These are phyloP conservation scores for Ganoderma sinense DNA, from an alignment of 1,284 basidiomycete species.

Conservation along the genomic window DNA sequence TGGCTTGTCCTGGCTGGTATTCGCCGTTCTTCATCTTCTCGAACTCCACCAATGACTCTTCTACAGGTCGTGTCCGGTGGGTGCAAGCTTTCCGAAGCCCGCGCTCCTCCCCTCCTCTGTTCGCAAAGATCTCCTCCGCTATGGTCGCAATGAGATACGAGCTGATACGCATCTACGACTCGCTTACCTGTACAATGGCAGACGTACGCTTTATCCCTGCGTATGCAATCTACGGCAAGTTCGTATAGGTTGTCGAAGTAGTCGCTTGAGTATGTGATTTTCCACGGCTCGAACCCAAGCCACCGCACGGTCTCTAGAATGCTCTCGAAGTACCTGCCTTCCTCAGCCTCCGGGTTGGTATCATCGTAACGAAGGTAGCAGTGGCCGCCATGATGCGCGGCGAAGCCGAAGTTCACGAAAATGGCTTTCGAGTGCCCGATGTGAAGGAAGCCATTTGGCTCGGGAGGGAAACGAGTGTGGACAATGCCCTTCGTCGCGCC, in stretches of 20 bases:
- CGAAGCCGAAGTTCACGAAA: conserved; percentile 98
- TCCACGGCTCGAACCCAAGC: conserved; percentile 98
- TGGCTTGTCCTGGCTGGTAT: conserved; percentile 91
- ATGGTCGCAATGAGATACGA: conserved; percentile 6
- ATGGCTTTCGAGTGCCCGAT: conserved; percentile 99
- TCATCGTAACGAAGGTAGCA: conserved; percentile 98
- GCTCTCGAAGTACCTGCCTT: conserved; percentile 95
- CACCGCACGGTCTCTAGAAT: conserved; percentile 96
- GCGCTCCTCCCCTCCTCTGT: conserved; percentile 84
- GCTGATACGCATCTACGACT: not conserved
- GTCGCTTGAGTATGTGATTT: conserved; percentile 99
- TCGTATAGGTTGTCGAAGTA: conserved; percentile 93
- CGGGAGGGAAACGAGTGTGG: conserved; percentile 97
- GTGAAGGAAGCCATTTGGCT: conserved; percentile 97
- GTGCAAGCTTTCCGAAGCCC: conserved; percentile 88
- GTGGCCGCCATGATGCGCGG: conserved; percentile 89
- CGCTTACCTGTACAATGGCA: conserved; percentile 90
- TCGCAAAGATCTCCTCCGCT: conserved; percentile 93
- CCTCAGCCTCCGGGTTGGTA: conserved; percentile 98
- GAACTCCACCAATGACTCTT: conserved; percentile 90
- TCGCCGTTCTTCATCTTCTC: conserved; percentile 93
- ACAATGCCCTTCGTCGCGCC: conserved; percentile 85
- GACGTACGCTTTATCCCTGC: conserved; percentile 92
- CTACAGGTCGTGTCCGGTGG: conserved; percentile 85
- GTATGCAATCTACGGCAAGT: conserved; percentile 91